Percentiles rank a stretch among this genome's conserved stretches.
Evolutionary conservation across 306 rosid species (phyloP).

Genomic region (Cucurbita ficifolia): DNA sequence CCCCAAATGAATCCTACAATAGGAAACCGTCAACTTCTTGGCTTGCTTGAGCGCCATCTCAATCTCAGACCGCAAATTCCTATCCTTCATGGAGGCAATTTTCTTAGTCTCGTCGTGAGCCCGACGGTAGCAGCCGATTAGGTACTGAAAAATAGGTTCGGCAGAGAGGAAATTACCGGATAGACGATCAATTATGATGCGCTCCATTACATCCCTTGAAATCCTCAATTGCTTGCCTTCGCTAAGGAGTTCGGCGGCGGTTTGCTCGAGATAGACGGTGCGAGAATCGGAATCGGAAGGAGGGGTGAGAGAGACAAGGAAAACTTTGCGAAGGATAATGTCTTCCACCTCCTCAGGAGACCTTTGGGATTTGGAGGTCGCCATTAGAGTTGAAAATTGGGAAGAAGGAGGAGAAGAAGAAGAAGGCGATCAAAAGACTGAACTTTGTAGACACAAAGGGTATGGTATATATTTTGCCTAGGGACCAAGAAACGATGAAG

Average conservation of each 20-base stretch:
- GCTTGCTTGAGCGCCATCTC: conserved; percentile 49
- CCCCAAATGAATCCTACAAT: conserved; percentile 68
- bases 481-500: neutral
- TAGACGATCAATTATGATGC: conserved; percentile 69
- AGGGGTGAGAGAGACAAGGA: conserved; percentile 48
- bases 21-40: conserved; percentile 57
- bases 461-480: conserved; percentile 4
- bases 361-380: conserved; percentile 62
- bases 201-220: conserved; percentile 58
- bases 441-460: neutral
- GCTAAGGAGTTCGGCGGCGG: conserved; percentile 90
- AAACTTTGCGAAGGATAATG: conserved; percentile 68
- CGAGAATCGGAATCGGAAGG: conserved; percentile 27
- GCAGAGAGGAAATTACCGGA: conserved; percentile 25
- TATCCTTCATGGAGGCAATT: conserved; percentile 60
- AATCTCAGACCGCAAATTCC: conserved; percentile 39
- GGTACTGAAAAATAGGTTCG: conserved; percentile 56
- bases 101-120: conserved; percentile 70
- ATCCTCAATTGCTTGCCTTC: conserved; percentile 55
- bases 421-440: neutral
- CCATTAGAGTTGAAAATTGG: conserved; percentile 18
- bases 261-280: conserved; percentile 49
- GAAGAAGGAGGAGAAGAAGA: neutral
- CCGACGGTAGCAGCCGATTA: conserved; percentile 59
- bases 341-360: conserved; percentile 73